These are phyloP conservation scores for Sclerotinia glacialis DNA, from an alignment of 2,329 filamentous ascomycete species.

Conservation along the genomic window DNA sequence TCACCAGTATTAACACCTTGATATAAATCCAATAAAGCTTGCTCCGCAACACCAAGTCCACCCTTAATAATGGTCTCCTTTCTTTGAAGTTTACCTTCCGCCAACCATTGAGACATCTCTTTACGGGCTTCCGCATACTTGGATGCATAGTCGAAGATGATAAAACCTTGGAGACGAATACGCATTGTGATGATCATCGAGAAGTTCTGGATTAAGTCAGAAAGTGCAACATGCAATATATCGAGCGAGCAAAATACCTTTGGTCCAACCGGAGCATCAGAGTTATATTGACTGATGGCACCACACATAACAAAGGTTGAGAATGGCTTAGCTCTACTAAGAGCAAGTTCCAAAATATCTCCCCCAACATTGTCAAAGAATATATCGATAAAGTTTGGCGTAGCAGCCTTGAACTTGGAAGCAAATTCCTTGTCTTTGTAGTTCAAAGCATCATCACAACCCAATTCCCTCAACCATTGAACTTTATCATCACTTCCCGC, in stretches of 20 bases:
- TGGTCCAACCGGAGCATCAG: conserved; percentile 53
- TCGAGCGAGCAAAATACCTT: conserved; percentile 40
- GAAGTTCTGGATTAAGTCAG: conserved; percentile 45
- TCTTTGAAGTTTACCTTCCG: conserved; percentile 67
- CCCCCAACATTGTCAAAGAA: conserved; percentile 75
- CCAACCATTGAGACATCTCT: conserved; percentile 65
- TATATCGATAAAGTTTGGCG: conserved; percentile 61
- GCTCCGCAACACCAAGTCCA: conserved; percentile 62
- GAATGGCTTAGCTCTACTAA: conserved; percentile 59
- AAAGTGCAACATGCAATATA: background rate
- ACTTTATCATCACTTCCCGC: conserved; percentile 67
- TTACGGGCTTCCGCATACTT: conserved; percentile 57
- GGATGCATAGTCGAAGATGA: conserved; percentile 64
- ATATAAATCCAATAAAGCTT: conserved; percentile 62
- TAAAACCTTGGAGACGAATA: conserved; percentile 67
- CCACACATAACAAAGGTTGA: conserved; percentile 71
- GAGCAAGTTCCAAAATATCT: conserved; percentile 64
- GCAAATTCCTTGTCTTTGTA: conserved; percentile 65
- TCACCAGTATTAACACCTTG: conserved; percentile 66
- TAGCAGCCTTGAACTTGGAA: conserved; percentile 58
- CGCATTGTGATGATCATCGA: conserved; percentile 53
- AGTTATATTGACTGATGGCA: conserved; percentile 67
- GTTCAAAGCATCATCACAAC: conserved; percentile 66
- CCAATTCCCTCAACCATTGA: conserved; percentile 61
- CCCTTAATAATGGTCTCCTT: conserved; percentile 69